phyloP scores from a whole-genome alignment of 2,329 filamentous ascomycete genomes.

The Plenodomus tracheiphilus region DNA sequence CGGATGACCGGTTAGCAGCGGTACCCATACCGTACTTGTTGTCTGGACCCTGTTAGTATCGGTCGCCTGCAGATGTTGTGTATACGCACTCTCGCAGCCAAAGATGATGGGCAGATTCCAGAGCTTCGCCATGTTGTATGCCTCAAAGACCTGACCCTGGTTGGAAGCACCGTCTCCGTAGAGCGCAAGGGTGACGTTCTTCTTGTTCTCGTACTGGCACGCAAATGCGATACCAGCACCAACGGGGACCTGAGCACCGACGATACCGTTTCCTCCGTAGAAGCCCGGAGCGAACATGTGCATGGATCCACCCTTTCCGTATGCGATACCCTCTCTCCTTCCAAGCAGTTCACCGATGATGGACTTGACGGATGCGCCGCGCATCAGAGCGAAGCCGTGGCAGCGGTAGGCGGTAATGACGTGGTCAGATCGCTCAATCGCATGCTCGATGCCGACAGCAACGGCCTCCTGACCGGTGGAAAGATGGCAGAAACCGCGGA shows the following conservation, averaged over 20 bases:
- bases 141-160: constrained; percentile 99
- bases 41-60: constrained; percentile 61
- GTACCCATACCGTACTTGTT: constrained; percentile 99
- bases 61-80: not conserved
- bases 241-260: constrained; percentile 96
- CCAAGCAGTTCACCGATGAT: constrained; percentile 58
- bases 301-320: constrained; percentile 99
- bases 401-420: constrained; percentile 98
- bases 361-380: constrained; percentile 68
- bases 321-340: constrained; percentile 92
- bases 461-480: constrained; percentile 98
- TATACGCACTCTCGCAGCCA: constrained; percentile 88
- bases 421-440: constrained; percentile 87
- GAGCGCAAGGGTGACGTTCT: constrained; percentile 83
- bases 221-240: constrained; percentile 96
- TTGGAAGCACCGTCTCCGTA: constrained; percentile 99
- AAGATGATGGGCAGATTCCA: constrained; percentile 97
- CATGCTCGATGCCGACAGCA: constrained; percentile 94
- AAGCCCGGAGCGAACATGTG: constrained; percentile 99
- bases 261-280: constrained; percentile 98
- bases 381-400: constrained; percentile 98
- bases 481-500: constrained; percentile 98
- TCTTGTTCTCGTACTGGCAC: constrained; percentile 87
- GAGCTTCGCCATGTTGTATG: constrained; percentile 99
- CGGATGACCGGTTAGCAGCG: constrained; percentile 88